These are phyloP conservation scores for Ulmus americana DNA, from an alignment of 331 rosid species.

Conservation along the genomic window DNA sequence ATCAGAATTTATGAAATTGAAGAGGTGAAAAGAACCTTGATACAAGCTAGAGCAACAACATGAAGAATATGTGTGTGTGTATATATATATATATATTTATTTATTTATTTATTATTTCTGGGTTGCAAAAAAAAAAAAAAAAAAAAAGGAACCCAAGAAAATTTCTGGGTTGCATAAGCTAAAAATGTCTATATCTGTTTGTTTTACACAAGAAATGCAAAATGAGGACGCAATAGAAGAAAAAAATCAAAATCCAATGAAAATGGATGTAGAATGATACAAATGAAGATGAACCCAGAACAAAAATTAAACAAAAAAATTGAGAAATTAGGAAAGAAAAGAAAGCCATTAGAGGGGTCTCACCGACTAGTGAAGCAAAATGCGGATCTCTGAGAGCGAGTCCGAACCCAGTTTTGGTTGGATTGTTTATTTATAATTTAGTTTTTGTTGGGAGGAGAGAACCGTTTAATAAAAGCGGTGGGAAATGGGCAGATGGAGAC, in stretches of 20 bases:
- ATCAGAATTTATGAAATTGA: conserved; percentile 7
- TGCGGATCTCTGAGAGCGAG: conserved; percentile 29
- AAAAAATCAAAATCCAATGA: background rate
- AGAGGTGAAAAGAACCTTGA: conserved; percentile 8
- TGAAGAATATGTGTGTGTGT: background rate
- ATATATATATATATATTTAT: no score
- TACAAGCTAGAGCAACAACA: conserved; percentile 16
- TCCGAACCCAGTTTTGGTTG: background rate
- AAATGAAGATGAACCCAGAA: conserved; percentile 5
- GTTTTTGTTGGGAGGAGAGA: background rate
- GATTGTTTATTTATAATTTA: background rate
- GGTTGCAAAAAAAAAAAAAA: background rate
- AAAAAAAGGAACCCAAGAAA: conserved; percentile 9
- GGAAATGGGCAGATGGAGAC: conserved; percentile 11
- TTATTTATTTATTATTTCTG: no score
- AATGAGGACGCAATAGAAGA: background rate
- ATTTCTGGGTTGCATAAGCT: conserved; percentile 1
- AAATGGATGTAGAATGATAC: conserved; percentile 2
- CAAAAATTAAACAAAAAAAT: background rate
- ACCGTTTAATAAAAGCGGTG: conserved; percentile 11
- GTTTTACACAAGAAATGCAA: background rate
- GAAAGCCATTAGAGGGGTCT: conserved; percentile 3
- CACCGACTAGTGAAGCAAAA: conserved; percentile 34
- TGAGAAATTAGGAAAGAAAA: background rate
- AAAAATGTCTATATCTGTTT: background rate